Evolutionary conservation across 441 rosid genomes (phyloP).

Genomic region (Raphanus hybrid): DNA sequence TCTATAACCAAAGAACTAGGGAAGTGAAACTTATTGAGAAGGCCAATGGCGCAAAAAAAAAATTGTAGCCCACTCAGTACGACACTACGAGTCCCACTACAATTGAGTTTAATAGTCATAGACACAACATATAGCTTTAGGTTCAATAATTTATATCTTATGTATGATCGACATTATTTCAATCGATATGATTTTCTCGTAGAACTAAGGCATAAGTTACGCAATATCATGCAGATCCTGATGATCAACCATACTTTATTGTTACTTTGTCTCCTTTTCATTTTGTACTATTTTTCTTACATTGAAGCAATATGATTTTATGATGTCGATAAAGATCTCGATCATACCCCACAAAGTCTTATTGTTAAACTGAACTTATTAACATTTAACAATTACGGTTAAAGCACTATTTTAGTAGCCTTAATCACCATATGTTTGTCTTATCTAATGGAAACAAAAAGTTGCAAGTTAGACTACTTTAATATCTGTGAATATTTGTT

Average conservation of each 20-base stretch:
- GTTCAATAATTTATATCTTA: background rate
- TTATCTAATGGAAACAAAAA: conserved; percentile 32
- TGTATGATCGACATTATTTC: background rate
- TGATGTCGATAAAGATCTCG: too few species aligned
- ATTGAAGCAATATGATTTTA: too few species aligned
- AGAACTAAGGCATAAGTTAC: too few species aligned
- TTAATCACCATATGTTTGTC: conserved; percentile 16
- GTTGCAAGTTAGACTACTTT: background rate
- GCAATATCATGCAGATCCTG: too few species aligned
- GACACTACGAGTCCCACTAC: conserved; percentile 5
- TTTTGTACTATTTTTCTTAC: too few species aligned
- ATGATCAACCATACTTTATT: too few species aligned
- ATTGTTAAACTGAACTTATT: background rate
- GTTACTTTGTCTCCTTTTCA: too few species aligned
- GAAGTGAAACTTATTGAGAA: background rate
- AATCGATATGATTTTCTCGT: too few species aligned
- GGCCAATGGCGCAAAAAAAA: conserved; percentile 7
- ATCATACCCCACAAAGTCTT: background rate
- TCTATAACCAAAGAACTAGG: background rate
- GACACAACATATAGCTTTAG: background rate
- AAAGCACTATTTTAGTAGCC: conserved; percentile 7
- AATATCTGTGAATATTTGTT: background rate
- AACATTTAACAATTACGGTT: background rate
- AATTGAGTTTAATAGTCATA: background rate
- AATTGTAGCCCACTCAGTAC: conserved; percentile 25